Conservation (phyloP, 768 basidiomycete species). For the Crepidotus variabilis region DNA sequence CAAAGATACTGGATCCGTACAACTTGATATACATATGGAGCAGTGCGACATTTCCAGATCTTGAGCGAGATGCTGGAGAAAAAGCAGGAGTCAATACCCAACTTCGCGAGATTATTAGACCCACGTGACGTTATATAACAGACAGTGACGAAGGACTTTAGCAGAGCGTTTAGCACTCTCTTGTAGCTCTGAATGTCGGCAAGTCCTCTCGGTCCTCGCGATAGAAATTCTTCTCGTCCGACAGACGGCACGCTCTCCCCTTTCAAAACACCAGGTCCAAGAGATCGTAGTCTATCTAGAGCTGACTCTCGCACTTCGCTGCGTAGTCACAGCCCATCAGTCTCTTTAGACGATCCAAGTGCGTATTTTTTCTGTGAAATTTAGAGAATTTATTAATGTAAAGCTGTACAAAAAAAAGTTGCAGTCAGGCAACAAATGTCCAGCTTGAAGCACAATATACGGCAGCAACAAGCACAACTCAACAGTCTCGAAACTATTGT, state of each 20-base stretch:
- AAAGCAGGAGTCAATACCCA: no score
- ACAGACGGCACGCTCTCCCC: conserved; percentile 25
- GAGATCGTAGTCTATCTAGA: conserved; percentile 35
- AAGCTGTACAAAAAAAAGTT: conserved; percentile 41
- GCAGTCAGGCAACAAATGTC: conserved; percentile 77
- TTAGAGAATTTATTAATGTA: conserved; percentile 1
- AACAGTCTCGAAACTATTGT: conserved; percentile 66
- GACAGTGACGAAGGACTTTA: background rate
- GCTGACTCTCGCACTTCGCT: conserved; percentile 41
- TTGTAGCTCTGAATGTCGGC: conserved; percentile 15
- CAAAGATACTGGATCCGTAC: background rate
- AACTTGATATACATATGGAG: background rate
- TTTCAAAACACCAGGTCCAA: conserved; percentile 18
- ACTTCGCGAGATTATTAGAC: background rate
- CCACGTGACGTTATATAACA: conserved; percentile 1
- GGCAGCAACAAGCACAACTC: conserved; percentile 81
- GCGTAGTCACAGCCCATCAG: conserved; percentile 52
- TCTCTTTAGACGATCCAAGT: conserved; percentile 67
- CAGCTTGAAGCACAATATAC: conserved; percentile 75
- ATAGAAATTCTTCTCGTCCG: conserved; percentile 8
- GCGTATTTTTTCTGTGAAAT: conserved; percentile 20
- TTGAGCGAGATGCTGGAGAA: no score
- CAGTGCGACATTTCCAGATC: background rate
- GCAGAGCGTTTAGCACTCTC: background rate
- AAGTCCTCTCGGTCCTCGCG: conserved; percentile 7